Evolutionary conservation across 2,329 filamentous ascomycete genomes (phyloP).

Genomic region (Pseudogymnoascus sp.): DNA sequence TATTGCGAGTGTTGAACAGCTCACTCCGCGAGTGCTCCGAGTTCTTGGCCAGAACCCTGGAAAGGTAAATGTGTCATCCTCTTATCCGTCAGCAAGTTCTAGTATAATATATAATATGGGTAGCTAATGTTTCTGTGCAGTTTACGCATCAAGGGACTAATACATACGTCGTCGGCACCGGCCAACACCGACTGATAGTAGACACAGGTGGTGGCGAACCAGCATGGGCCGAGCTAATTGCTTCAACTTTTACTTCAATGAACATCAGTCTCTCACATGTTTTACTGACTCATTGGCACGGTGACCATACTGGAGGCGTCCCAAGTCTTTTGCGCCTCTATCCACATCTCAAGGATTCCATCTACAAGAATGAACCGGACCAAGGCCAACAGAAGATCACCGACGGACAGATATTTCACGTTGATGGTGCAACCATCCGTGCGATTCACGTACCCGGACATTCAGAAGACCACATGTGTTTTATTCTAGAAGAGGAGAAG

Average conservation of each 20-base stretch:
- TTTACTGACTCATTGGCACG: constrained; percentile 77
- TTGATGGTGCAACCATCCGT: constrained; percentile 55
- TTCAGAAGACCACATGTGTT: constrained; percentile 70
- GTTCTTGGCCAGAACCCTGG: constrained; percentile 86
- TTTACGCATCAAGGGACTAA: constrained; percentile 72
- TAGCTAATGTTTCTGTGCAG: constrained; percentile 52
- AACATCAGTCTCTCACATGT: constrained; percentile 45
- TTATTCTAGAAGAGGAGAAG: constrained; percentile 64
- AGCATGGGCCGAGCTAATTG: constrained; percentile 59
- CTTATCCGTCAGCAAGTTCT: constrained; percentile 35
- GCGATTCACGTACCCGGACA: constrained; percentile 64
- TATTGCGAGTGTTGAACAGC: constrained; percentile 64
- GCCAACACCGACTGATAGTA: constrained; percentile 65
- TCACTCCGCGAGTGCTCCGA: constrained; percentile 71
- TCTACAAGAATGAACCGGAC: constrained; percentile 57
- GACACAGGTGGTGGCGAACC: constrained; percentile 59
- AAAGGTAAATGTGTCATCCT: constrained; percentile 46
- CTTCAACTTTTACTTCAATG: constrained; percentile 40
- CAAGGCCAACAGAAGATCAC: constrained; percentile 42
- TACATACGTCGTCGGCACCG: constrained; percentile 83
- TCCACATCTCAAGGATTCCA: constrained; percentile 41
- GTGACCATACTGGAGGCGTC: constrained; percentile 73
- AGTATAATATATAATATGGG: constrained; percentile 55
- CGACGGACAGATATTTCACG: constrained; percentile 42
- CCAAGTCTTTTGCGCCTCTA: constrained; percentile 54